A percentile compares a stretch with the other conserved stretches of the same genome.
Conservation (phyloP, 805 yeast species). For the Yamadazyma nakazawae region DNA sequence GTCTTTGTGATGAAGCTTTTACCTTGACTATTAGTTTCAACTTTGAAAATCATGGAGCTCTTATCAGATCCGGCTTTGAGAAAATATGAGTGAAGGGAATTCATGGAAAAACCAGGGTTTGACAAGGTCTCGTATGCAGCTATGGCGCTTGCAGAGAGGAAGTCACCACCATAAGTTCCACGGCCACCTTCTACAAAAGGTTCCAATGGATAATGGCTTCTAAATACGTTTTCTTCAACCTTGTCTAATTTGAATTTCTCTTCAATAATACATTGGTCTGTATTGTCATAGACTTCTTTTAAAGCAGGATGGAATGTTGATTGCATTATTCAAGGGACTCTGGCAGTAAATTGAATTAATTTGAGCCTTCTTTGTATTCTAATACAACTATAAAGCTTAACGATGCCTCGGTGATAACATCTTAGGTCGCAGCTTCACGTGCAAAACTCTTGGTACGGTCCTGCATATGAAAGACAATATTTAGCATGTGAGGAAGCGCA, state of each 20-base stretch:
- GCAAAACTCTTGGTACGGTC: neutral
- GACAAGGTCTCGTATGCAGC: conserved; percentile 33
- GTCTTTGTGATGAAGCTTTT: conserved; percentile 32
- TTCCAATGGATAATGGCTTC: conserved; percentile 21
- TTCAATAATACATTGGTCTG: conserved; percentile 15
- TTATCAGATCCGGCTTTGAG: conserved; percentile 31
- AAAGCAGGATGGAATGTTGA: conserved; percentile 6
- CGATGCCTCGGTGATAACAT: conserved; percentile 4
- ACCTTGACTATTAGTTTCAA: conserved; percentile 30
- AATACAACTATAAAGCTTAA: neutral
- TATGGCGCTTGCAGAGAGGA: conserved; percentile 32
- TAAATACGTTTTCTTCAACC: conserved; percentile 8
- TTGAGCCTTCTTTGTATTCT: neutral
- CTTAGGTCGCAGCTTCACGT: neutral
- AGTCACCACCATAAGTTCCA: conserved; percentile 43
- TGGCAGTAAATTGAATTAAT: neutral
- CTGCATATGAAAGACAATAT: neutral
- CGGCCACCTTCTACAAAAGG: conserved; percentile 21
- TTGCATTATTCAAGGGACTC: neutral
- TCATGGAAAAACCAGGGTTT: conserved; percentile 26
- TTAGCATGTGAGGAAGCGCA: neutral
- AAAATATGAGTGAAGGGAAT: conserved; percentile 39
- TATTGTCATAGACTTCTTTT: conserved; percentile 14
- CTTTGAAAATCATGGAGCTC: conserved; percentile 27
- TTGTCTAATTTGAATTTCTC: conserved; percentile 15